Evolutionary conservation across 495 filamentous ascomycete genomes (phyloP).

Genomic region (Aspergillus hancockii): DNA sequence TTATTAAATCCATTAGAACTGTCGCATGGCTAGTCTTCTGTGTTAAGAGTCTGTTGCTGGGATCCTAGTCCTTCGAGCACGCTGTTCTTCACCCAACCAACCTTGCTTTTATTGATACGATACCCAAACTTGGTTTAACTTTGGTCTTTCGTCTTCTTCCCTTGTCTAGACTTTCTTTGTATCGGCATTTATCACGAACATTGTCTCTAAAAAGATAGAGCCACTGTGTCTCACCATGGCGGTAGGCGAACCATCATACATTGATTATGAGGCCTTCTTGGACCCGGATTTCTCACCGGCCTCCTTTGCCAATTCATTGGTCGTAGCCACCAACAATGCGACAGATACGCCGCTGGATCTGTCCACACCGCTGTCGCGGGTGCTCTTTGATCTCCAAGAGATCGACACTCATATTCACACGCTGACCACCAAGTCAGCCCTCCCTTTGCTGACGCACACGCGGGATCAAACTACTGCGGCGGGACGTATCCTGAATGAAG

Average conservation of each 20-base stretch:
- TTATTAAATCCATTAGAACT: not conserved
- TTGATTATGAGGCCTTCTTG: conserved; percentile 93
- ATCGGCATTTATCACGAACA: not conserved
- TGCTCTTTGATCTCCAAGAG: conserved; percentile 96
- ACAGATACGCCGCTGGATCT: conserved; percentile 89
- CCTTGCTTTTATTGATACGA: conserved; percentile 11
- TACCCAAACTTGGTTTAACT: conserved; percentile 6
- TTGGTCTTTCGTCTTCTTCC: not conserved
- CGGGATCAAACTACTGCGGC: conserved; percentile 68
- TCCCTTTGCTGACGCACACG: conserved; percentile 81
- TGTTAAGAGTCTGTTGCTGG: not conserved
- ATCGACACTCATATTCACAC: conserved; percentile 93
- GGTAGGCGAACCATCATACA: conserved; percentile 70
- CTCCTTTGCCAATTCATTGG: conserved; percentile 83
- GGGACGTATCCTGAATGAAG: conserved; percentile 64
- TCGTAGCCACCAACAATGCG: conserved; percentile 87
- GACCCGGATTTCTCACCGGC: conserved; percentile 78
- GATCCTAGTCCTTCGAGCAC: not conserved
- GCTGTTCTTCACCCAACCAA: not conserved
- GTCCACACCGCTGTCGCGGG: conserved; percentile 87
- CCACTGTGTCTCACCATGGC: conserved; percentile 27
- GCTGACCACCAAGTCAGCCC: conserved; percentile 80
- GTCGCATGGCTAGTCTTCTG: not conserved
- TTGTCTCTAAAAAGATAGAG: not conserved
- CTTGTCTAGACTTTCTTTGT: not conserved